A percentile compares a stretch with the other conserved stretches of the same genome.
These are phyloP conservation scores for Colletotrichum spinosum DNA, from an alignment of 2,329 filamentous ascomycete species.

Conservation along the genomic window DNA sequence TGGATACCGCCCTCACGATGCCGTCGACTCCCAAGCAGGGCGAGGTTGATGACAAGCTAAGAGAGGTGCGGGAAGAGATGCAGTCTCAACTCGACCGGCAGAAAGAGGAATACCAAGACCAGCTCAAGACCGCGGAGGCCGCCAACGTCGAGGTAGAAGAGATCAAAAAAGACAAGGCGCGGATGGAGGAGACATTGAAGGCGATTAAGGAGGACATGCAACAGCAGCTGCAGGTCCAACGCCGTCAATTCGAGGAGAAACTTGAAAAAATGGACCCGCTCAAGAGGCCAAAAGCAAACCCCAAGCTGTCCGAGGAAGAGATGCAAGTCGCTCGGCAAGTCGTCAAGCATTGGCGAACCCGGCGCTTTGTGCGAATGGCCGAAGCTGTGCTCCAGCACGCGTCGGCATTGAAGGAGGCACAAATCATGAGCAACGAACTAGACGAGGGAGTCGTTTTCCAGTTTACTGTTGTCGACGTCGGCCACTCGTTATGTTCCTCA, in stretches of 20 bases:
- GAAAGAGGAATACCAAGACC: slow-evolving; percentile 84
- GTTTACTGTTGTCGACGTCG: slow-evolving; percentile 90
- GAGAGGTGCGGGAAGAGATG: slow-evolving; percentile 83
- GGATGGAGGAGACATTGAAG: slow-evolving; percentile 85
- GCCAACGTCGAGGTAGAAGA: slow-evolving; percentile 85
- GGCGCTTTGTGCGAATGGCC: slow-evolving; percentile 93
- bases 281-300: slow-evolving; percentile 69
- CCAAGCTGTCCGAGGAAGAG: slow-evolving; percentile 78
- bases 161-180: slow-evolving; percentile 82
- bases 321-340: slow-evolving; percentile 75
- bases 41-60: slow-evolving; percentile 80
- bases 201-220: slow-evolving; percentile 90
- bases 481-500: slow-evolving; percentile 89
- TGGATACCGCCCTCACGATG: slow-evolving; percentile 94
- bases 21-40: slow-evolving; percentile 88
- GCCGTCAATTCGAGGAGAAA: slow-evolving; percentile 85
- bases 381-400: slow-evolving; percentile 92
- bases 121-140: slow-evolving; percentile 79
- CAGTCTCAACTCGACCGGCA: slow-evolving; percentile 85
- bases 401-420: slow-evolving; percentile 90
- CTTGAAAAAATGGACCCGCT: slow-evolving; percentile 80
- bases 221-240: slow-evolving; percentile 84
- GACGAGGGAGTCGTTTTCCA: slow-evolving; percentile 94
- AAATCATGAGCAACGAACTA: slow-evolving; percentile 97
- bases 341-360: slow-evolving; percentile 81